A percentile compares a stretch with the other conserved stretches of the same genome.
phyloP scores from a whole-genome alignment of 2,329 filamentous ascomycete genomes.

The Colletotrichum lindemuthianum region DNA sequence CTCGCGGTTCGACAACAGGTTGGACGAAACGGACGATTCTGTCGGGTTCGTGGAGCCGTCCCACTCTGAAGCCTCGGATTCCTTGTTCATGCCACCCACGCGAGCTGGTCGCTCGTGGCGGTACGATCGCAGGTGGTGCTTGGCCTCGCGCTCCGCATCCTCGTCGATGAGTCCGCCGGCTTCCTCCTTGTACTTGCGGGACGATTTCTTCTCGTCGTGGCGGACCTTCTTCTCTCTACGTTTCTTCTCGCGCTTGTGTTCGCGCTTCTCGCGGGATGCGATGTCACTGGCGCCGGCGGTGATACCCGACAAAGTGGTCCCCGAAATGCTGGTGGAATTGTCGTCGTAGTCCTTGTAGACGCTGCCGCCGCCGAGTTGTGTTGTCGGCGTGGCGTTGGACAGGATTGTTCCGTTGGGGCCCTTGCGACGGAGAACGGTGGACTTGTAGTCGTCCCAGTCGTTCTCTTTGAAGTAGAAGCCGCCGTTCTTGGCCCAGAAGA shows the following conservation, averaged over 20 bases:
- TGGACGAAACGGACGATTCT: conserved; percentile 70
- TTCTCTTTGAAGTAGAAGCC: conserved; percentile 86
- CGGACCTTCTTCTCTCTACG: conserved; percentile 49
- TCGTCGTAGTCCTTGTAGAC: conserved; percentile 79
- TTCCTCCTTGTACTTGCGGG: conserved; percentile 51
- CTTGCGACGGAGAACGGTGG: conserved; percentile 87
- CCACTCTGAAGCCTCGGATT: conserved; percentile 81
- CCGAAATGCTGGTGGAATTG: conserved; percentile 57
- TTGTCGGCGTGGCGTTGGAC: conserved; percentile 83
- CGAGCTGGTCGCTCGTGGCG: conserved; percentile 86
- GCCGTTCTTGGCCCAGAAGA: conserved; percentile 97
- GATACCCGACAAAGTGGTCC: conserved; percentile 62
- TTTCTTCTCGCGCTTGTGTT: conserved; percentile 62
- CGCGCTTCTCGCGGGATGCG: conserved; percentile 63
- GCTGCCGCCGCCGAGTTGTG: conserved; percentile 87
- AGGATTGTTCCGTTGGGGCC: conserved; percentile 90
- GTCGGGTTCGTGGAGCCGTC: conserved; percentile 78
- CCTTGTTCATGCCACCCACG: conserved; percentile 88
- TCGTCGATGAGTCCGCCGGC: conserved; percentile 68
- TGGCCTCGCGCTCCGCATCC: conserved; percentile 69
- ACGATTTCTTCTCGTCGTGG: conserved; percentile 43
- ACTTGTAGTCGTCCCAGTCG: conserved; percentile 99
- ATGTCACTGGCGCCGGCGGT: conserved; percentile 68
- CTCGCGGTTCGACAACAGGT: conserved; percentile 69
- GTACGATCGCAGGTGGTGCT: conserved; percentile 81